Conservation (phyloP, 108 stramenopile species). For the Skeletonema menzelii region DNA sequence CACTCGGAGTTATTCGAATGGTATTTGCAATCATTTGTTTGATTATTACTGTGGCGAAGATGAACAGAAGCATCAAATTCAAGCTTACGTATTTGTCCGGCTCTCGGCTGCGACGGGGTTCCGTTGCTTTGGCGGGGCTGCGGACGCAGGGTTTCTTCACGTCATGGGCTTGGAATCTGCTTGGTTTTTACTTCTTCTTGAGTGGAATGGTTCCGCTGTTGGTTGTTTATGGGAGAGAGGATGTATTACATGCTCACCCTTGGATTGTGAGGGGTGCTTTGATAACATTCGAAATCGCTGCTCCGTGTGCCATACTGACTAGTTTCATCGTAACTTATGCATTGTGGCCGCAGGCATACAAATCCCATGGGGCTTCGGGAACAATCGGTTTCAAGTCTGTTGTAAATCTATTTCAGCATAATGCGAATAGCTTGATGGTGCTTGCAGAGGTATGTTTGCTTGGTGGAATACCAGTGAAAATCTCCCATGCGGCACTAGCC, state of each 20-base stretch:
- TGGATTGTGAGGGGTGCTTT: slow-evolving; percentile 59
- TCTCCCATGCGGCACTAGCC: slow-evolving; percentile 53
- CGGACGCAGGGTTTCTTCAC: slow-evolving; percentile 70
- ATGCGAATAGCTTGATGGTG: slow-evolving; percentile 53
- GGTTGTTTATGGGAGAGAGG: slow-evolving; percentile 19
- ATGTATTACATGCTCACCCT: slow-evolving; percentile 21
- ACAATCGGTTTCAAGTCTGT: slow-evolving; percentile 46
- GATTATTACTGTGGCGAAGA: slow-evolving; percentile 32
- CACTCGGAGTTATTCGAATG: slow-evolving; percentile 55
- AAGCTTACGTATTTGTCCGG: slow-evolving; percentile 21
- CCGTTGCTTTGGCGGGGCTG: slow-evolving; percentile 20
- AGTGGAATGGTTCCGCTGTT: slow-evolving; percentile 54
- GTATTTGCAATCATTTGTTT: slow-evolving; percentile 44
- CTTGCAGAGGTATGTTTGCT: slow-evolving; percentile 55
- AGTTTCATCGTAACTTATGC: slow-evolving; percentile 63
- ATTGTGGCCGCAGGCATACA: slow-evolving; percentile 62
- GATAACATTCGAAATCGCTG: slow-evolving; percentile 64
- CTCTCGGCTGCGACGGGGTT: slow-evolving; percentile 29
- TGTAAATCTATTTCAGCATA: slow-evolving; percentile 60
- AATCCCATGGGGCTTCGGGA: slow-evolving; percentile 21
- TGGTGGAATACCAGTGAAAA: slow-evolving; percentile 51
- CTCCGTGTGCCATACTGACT: slow-evolving; percentile 64
- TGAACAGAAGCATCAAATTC: slow-evolving; percentile 16
- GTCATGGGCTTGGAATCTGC: slow-evolving; percentile 70
- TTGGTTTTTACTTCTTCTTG: slow-evolving; percentile 62